Evolutionary conservation across 805 yeast genomes (phyloP).

Genomic region (Kodamaea nitidulidarum): DNA sequence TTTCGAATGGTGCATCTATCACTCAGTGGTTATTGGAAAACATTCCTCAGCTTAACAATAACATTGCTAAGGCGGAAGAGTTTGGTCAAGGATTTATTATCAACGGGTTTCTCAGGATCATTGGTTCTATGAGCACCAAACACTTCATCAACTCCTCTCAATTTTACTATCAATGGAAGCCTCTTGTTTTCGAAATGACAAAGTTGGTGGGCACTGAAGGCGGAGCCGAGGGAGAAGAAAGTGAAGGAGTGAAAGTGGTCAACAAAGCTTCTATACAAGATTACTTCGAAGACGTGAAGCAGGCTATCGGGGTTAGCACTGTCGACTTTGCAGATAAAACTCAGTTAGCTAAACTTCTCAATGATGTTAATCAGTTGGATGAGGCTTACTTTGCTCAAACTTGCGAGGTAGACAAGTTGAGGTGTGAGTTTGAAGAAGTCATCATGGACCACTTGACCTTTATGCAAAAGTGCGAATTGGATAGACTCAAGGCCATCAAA

Average conservation of each 20-base stretch:
- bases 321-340: constrained; percentile 48
- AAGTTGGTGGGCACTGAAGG: constrained; percentile 15
- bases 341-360: constrained; percentile 46
- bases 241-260: constrained; percentile 8
- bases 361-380: constrained; percentile 60
- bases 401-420: constrained; percentile 53
- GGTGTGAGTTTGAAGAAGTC: constrained; percentile 72
- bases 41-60: constrained; percentile 38
- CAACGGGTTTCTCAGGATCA: constrained; percentile 57
- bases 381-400: constrained; percentile 44
- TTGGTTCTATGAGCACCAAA: constrained; percentile 52
- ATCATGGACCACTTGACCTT: constrained; percentile 68
- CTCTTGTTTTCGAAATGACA: constrained; percentile 53
- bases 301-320: constrained; percentile 40
- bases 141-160: constrained; percentile 71
- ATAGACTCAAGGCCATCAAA: constrained; percentile 71
- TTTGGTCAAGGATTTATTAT: constrained; percentile 71
- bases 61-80: constrained; percentile 58
- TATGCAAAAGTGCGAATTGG: constrained; percentile 80
- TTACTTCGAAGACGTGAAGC: constrained; percentile 42
- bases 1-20: constrained; percentile 58
- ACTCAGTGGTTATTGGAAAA: constrained; percentile 55
- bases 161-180: constrained; percentile 78
- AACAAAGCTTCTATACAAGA: constrained; percentile 10
- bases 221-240: constrained; percentile 10